Evolutionary conservation across 768 basidiomycete genomes (phyloP), one percentile per base, ranked within the genome.

Genomic region (Collybia nuda): DNA sequence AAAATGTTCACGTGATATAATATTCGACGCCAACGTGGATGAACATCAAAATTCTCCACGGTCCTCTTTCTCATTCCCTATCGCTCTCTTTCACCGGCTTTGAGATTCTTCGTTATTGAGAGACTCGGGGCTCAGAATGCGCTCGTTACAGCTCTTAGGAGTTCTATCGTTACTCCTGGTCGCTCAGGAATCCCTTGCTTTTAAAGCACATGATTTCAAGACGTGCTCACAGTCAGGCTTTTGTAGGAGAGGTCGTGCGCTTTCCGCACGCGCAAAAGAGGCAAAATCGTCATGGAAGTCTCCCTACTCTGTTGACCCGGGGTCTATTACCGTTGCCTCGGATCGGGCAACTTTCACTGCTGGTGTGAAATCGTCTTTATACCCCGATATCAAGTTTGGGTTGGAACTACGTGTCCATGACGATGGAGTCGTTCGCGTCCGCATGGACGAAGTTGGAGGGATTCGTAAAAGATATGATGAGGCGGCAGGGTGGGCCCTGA

Each of bases 171-270:
- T 76, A 40, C 63, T 76, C 21, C 44, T 73, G 18, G 53, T 61
- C 14, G 47, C 62, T 40, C 67, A 72, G 37, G 64, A 72, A 50
- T 64, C 75, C 5, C 58, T 78, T 23, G 82, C 86, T 29, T 82
- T 90, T 69, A 90, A 90, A 72, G 72, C 77, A 17, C 79, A 87
- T 52, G 93, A 98, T 69, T 99, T 95, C 79, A 98, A 97, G 69
- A 92, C 84, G 50, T 98, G 97, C 63, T 77, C 79, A n/a, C 92
- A 98, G 68, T 82, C 93, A 0, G 94, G 90, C 17, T 98, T 99
- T 70, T 98, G 97, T 74, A 82, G 91, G 54, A 67, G 75, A 55
- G 93, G 94, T 45, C 85, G 96, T 41, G 89, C 88, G 0, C 81
- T 99, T 40, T 81, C 93, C 51, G 73, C 79, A 7, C 83, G 92